A percentile compares a stretch with the other conserved stretches of the same genome.
phyloP scores from a whole-genome alignment of 768 basidiomycete species.

The Panaeolus papilionaceus region DNA sequence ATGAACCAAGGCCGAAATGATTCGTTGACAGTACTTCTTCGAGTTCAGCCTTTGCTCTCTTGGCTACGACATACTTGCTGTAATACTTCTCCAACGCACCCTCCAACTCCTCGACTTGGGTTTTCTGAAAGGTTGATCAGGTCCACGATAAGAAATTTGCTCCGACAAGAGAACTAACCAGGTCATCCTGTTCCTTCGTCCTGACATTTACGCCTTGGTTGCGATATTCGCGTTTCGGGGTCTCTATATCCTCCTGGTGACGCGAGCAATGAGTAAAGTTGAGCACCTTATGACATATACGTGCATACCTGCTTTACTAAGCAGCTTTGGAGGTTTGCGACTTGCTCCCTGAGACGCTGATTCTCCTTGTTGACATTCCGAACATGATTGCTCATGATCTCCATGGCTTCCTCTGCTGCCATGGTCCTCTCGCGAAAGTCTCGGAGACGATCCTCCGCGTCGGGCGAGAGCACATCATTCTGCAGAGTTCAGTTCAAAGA shows the following conservation, averaged over 20 bases:
- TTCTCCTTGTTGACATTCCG: slow-evolving; percentile 15
- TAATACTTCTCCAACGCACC: background rate
- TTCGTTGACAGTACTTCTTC: background rate
- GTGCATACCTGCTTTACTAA: background rate
- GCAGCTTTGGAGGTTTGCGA: background rate
- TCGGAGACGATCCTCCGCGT: background rate
- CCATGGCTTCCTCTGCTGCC: slow-evolving; percentile 13
- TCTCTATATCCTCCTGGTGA: background rate
- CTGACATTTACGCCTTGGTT: background rate
- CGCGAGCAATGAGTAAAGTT: background rate
- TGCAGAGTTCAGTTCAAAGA: background rate
- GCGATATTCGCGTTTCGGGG: background rate
- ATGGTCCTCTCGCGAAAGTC: slow-evolving; percentile 14
- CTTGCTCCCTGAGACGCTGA: background rate
- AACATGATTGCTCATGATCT: slow-evolving; percentile 13
- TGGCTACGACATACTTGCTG: background rate
- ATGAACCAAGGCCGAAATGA: background rate
- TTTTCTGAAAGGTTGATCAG: background rate
- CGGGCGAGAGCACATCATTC: background rate
- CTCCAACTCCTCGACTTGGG: background rate
- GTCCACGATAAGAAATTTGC: background rate
- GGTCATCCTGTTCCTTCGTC: background rate
- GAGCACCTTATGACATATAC: background rate
- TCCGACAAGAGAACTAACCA: background rate
- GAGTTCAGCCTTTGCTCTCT: background rate